Conservation (phyloP, 73 alveolate species). For the Blepharisma japonicum region DNA sequence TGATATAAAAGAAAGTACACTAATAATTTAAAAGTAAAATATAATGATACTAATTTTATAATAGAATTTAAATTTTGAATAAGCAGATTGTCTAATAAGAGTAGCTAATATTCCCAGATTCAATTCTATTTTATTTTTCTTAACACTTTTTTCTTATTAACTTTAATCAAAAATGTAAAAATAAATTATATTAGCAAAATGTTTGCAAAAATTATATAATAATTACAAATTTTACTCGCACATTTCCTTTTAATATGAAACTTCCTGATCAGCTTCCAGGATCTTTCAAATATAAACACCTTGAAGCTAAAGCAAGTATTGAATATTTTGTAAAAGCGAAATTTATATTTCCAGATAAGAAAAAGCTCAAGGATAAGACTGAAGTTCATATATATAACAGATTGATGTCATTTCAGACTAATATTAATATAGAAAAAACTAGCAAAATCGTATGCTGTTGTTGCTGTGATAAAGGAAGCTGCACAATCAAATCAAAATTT, state of each 20-base stretch:
- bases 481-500: neutral
- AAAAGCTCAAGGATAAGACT: neutral
- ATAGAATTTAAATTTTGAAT: too few relatives aligned
- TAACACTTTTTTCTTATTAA: too few relatives aligned
- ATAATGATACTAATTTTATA: too few relatives aligned
- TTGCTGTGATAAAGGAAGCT: slow-evolving; percentile 3
- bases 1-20: too few relatives aligned
- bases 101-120: too few relatives aligned
- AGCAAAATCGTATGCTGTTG: neutral
- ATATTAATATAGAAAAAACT: neutral
- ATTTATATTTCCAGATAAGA: neutral
- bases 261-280: slow-evolving; percentile 2
- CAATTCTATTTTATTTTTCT: too few relatives aligned
- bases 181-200: too few relatives aligned
- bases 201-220: too few relatives aligned
- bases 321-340: neutral
- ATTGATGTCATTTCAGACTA: neutral
- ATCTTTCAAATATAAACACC: neutral
- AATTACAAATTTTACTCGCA: too few relatives aligned
- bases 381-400: neutral
- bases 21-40: too few relatives aligned
- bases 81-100: too few relatives aligned
- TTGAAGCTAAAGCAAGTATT: neutral
- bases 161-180: too few relatives aligned
- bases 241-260: neutral